A percentile compares a stretch with the other conserved stretches of the same genome.
These are phyloP conservation scores for Cinchona pubescens DNA, from an alignment of 257 asterid species.

Conservation along the genomic window DNA sequence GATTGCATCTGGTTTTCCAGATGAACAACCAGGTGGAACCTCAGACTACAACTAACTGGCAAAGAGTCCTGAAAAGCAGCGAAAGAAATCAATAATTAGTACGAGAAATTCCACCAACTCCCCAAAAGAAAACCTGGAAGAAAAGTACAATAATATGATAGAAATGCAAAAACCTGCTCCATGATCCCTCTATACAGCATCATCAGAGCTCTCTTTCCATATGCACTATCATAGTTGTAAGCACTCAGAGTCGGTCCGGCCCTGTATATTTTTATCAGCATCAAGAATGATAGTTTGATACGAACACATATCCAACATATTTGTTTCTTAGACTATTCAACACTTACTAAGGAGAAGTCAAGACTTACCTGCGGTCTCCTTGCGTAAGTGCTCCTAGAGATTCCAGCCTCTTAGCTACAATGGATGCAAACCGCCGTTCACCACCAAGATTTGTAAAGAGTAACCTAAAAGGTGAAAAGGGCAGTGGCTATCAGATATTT, in stretches of 20 bases:
- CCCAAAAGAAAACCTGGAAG: constrained; percentile 7
- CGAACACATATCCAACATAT: not conserved
- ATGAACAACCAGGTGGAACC: constrained; percentile 85
- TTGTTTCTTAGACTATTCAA: not conserved
- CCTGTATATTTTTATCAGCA: constrained; percentile 41
- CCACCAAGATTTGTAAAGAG: constrained; percentile 98
- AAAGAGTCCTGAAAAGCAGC: constrained; percentile 49
- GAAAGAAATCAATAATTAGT: not conserved
- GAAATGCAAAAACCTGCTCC: constrained; percentile 60
- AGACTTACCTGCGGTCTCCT: constrained; percentile 88
- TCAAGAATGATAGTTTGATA: not conserved
- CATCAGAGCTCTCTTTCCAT: constrained; percentile 82
- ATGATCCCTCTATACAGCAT: constrained; percentile 72
- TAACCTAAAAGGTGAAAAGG: constrained; percentile 43
- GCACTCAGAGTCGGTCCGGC: constrained; percentile 97
- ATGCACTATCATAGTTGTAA: constrained; percentile 88
- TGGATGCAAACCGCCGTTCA: constrained; percentile 95
- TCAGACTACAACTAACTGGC: no score
- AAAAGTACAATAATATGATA: constrained; percentile 15
- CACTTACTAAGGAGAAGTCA: not conserved
- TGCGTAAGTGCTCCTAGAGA: constrained; percentile 99
- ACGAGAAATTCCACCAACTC: constrained; percentile 6
- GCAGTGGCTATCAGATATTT: not conserved
- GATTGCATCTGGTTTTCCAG: constrained; percentile 63
- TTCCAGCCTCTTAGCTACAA: constrained; percentile 95